phyloP scores from a whole-genome alignment of 176 grass and related monocot species.

The Oryza coarctata region DNA sequence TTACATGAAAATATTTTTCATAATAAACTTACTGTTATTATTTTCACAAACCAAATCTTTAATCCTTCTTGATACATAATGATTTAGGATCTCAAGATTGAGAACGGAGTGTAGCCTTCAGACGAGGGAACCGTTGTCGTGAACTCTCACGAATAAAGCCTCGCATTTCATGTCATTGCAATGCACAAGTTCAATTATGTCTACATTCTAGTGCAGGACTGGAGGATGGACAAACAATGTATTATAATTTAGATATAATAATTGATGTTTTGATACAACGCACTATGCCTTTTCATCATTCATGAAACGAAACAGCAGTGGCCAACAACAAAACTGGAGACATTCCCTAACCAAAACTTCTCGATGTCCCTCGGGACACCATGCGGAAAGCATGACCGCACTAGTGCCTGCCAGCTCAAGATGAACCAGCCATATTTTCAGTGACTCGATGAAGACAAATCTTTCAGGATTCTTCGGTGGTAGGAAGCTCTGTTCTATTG shows the following conservation, averaged over 20 bases:
- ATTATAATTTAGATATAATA: not conserved
- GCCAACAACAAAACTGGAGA: not conserved
- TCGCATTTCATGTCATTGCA: not conserved
- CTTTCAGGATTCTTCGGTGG: not conserved
- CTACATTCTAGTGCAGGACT: not conserved
- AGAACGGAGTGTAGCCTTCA: too few relatives aligned
- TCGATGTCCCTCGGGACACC: not conserved
- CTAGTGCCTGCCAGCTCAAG: not conserved
- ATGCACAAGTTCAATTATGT: not conserved
- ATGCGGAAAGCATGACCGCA: not conserved
- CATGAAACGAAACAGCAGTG: not conserved
- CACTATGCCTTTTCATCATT: not conserved
- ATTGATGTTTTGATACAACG: constrained; percentile 14
- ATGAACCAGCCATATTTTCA: not conserved
- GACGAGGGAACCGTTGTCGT: not conserved
- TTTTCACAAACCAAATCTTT: too few relatives aligned
- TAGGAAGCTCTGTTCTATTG: constrained; percentile 30
- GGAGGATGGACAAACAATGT: not conserved
- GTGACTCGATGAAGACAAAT: not conserved
- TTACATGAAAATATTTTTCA: too few relatives aligned
- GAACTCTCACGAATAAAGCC: not conserved
- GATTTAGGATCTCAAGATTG: too few relatives aligned
- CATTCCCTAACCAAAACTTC: not conserved
- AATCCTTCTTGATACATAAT: too few relatives aligned
- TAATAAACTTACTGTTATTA: too few relatives aligned